A percentile compares a stretch with the other conserved stretches of the same genome.
Evolutionary conservation across 2,329 filamentous ascomycete species (phyloP).

Genomic region (Elsinoe australis): DNA sequence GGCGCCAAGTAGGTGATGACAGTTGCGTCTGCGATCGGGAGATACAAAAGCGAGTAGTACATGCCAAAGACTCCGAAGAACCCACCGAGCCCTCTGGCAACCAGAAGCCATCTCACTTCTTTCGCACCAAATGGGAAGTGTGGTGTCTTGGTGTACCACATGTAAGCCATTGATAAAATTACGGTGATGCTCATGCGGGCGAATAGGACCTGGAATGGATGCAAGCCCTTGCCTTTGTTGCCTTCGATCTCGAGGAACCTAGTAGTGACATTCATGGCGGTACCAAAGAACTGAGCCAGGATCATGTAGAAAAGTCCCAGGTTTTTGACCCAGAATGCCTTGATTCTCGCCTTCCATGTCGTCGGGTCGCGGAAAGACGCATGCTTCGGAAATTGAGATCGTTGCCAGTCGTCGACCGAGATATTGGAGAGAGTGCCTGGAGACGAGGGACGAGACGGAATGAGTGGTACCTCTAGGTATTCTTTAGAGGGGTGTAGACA

Average conservation of each 20-base stretch:
- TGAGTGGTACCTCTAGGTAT: slow-evolving; percentile 17
- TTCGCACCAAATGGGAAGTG: slow-evolving; percentile 62
- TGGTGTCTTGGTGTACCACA: slow-evolving; percentile 61
- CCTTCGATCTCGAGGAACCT: slow-evolving; percentile 63
- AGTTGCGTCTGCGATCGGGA: slow-evolving; percentile 78
- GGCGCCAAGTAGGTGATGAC: slow-evolving; percentile 84
- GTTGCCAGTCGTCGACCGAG: slow-evolving; percentile 27
- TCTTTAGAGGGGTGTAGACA: slow-evolving; percentile 4
- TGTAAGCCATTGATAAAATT: slow-evolving; percentile 59
- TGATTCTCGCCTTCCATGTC: slow-evolving; percentile 27
- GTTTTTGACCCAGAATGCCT: slow-evolving; percentile 54
- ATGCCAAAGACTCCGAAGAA: slow-evolving; percentile 73
- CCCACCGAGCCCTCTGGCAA: slow-evolving; percentile 61
- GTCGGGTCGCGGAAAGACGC: slow-evolving; percentile 21
- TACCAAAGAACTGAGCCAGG: slow-evolving; percentile 69
- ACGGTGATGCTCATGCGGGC: slow-evolving; percentile 69
- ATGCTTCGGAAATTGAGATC: slow-evolving; percentile 24
- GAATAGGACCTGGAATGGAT: slow-evolving; percentile 74
- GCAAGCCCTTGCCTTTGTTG: slow-evolving; percentile 60
- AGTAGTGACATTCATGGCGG: slow-evolving; percentile 77
- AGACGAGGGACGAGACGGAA: slow-evolving; percentile 25
- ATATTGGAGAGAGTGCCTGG: slow-evolving; percentile 38
- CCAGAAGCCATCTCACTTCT: slow-evolving; percentile 59
- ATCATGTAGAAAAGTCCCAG: slow-evolving; percentile 67
- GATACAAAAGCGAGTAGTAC: slow-evolving; percentile 66